phyloP scores from a whole-genome alignment of 768 basidiomycete species.

The Sporobolomyces phaffii region DNA sequence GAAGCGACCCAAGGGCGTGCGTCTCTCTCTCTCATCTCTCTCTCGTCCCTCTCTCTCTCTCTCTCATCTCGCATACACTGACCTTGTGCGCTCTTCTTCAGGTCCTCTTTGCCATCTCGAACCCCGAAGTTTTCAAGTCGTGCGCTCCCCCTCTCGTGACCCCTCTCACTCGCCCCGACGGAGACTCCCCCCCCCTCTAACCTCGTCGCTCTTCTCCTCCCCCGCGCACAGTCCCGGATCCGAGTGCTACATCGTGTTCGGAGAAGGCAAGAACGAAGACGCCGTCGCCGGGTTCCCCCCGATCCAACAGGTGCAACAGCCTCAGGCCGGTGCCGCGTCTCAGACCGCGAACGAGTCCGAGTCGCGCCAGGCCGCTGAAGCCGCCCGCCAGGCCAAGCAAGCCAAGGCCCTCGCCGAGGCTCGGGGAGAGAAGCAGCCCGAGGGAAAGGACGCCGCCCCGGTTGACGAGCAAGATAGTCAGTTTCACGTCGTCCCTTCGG shows the following conservation, averaged over 20 bases:
- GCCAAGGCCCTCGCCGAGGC: constrained; percentile 60
- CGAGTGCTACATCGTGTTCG: constrained; percentile 98
- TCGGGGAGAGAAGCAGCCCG: constrained; percentile 49
- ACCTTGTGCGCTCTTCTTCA: constrained; percentile 42
- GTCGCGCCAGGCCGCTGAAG: constrained; percentile 10
- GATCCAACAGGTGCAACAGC: constrained; percentile 8
- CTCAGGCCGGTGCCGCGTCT: not conserved
- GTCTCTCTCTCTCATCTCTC: constrained; percentile 43
- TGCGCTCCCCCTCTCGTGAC: not conserved
- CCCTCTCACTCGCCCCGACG: no score
- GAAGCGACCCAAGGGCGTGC: constrained; percentile 85
- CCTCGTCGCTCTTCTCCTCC: not conserved
- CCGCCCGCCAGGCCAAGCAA: constrained; percentile 9
- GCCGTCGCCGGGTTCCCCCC: not conserved
- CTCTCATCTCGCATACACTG: not conserved
- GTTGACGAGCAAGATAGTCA: constrained; percentile 92
- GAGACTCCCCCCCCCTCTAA: not conserved
- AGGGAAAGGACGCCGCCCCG: constrained; percentile 52
- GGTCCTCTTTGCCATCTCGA: constrained; percentile 84
- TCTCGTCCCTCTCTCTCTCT: not conserved
- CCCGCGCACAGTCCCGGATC: constrained; percentile 58
- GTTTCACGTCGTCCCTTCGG: constrained; percentile 31
- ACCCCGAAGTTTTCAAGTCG: constrained; percentile 94
- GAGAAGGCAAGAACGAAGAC: constrained; percentile 57
- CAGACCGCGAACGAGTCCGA: not conserved